Evolutionary conservation across 106 monocot genomes (phyloP).

Genomic region (Apostasia shenzhenica): DNA sequence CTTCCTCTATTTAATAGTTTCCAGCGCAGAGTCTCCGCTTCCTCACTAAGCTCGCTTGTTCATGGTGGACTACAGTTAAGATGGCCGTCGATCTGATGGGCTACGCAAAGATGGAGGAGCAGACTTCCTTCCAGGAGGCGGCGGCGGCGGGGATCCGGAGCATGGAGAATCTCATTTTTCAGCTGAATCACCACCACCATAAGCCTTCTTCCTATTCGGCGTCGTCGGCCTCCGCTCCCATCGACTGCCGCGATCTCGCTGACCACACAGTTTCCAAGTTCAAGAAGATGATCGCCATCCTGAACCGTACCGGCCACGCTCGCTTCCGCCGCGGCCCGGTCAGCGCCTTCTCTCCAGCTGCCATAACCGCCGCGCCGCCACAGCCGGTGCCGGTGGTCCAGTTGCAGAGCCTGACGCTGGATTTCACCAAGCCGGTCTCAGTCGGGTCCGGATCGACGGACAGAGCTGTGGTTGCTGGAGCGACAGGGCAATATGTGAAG

Average conservation of each 20-base stretch:
- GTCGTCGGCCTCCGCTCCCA: neutral
- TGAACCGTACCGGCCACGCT: conserved; percentile 89
- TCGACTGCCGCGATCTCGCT: conserved; percentile 77
- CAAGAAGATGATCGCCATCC: conserved; percentile 77
- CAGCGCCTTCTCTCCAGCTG: neutral
- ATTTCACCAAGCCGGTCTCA: conserved; percentile 32
- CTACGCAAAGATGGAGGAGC: conserved; percentile 43
- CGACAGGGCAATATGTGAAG: conserved; percentile 10
- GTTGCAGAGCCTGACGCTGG: conserved; percentile 21
- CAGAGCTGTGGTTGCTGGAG: neutral
- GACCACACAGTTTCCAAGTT: conserved; percentile 81
- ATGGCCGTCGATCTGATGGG: conserved; percentile 59
- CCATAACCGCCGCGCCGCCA: neutral
- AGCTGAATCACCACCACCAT: conserved; percentile 35
- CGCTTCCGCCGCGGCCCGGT: conserved; percentile 73
- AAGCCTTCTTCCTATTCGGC: neutral
- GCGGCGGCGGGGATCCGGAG: conserved; percentile 63
- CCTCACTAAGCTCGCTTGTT: neutral
- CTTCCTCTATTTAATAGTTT: neutral
- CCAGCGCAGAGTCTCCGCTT: neutral
- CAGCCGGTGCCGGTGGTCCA: conserved; percentile 1
- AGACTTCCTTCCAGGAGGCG: conserved; percentile 73
- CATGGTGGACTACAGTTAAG: neutral
- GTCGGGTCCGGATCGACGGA: neutral
- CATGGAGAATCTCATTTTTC: conserved; percentile 67